Percentiles rank a stretch among this genome's conserved stretches.
These are phyloP conservation scores for Exophiala aquamarina DNA, from an alignment of 2,329 filamentous ascomycete genomes.

Conservation along the genomic window DNA sequence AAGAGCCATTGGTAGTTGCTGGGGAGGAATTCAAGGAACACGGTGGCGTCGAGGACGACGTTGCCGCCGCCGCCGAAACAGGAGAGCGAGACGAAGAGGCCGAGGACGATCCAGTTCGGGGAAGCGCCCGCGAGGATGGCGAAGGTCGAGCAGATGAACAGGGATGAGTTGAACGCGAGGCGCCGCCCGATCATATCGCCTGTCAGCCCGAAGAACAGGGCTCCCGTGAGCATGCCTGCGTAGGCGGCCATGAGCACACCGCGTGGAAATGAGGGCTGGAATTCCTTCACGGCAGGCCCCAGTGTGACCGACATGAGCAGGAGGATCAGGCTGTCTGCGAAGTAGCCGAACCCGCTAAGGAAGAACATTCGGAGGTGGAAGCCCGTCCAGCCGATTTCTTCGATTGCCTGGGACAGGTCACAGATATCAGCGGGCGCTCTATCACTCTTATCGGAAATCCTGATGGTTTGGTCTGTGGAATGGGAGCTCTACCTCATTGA, in stretches of 20 bases:
- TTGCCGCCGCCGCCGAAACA: slow-evolving; percentile 22
- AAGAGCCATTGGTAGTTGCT: slow-evolving; percentile 61
- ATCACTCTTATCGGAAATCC: no score
- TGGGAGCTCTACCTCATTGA: no score
- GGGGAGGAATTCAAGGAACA: slow-evolving; percentile 58
- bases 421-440: no score
- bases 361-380: slow-evolving; percentile 62
- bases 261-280: no score
- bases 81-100: no score
- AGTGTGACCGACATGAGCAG: slow-evolving; percentile 28
- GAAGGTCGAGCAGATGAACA: slow-evolving; percentile 63
- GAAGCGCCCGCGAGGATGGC: slow-evolving; percentile 64
- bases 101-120: slow-evolving; percentile 51
- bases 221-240: no score
- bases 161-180: slow-evolving; percentile 66
- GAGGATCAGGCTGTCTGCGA: slow-evolving; percentile 33
- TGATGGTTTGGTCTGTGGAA: no score
- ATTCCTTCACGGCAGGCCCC: slow-evolving; percentile 28
- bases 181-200: slow-evolving; percentile 68
- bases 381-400: slow-evolving; percentile 61
- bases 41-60: slow-evolving; percentile 40
- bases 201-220: slow-evolving; percentile 36
- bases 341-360: slow-evolving; percentile 60
- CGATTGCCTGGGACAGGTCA: no score
- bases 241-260: no score